Evolutionary conservation across 2,329 filamentous ascomycete genomes (phyloP), one percentile per base, ranked within the genome.

Genomic region (Pseudogymnoascus sp.): DNA sequence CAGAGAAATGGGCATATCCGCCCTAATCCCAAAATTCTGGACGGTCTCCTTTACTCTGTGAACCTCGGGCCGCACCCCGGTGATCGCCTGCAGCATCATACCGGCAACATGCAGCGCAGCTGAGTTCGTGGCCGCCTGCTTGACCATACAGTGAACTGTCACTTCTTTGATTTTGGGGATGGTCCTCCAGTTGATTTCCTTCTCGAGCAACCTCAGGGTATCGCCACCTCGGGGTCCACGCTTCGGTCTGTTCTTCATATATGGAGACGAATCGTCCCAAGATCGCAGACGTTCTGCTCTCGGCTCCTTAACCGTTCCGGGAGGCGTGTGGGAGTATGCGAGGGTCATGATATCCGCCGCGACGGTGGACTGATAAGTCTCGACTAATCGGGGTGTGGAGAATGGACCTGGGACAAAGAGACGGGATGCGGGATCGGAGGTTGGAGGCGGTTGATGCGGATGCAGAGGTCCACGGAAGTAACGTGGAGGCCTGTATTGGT

Each of bases 381-480:
- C 90, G 74, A 90, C 85, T 61, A 96, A 81, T 59, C 94, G 88
- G 10, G 92, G 89, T 57, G 89, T 79, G 70, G 86, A 88, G 79
- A 97, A 99, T 1, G 94, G 94, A 0, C 94, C 94, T 0, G 94
- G 92, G 23, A 89, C 79, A 73, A 94, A 99, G 70, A 90, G 80
- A 71, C 94, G 88, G 61, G 94, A 96, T 26, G 87, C 82, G 0
- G 92, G 92, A 69, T 96, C 89, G 63, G 92, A 94, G 58, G 85
- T 82, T 37, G 85, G 81, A n/a, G 90, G 92, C 61, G 90, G 89
- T 76, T 96, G 90, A 69, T 96, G 85, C 57, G 94, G 94, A 72
- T 97, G 92, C 21, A 97, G 80, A 64, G 92, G 92, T 60, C 94
- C 94, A 69, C 92, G 89, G 74, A 96, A 86, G 81, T 92, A 99